These are phyloP conservation scores for Sequoia sempervirens DNA, from an alignment of 75 land plant genomes.

Conservation along the genomic window DNA sequence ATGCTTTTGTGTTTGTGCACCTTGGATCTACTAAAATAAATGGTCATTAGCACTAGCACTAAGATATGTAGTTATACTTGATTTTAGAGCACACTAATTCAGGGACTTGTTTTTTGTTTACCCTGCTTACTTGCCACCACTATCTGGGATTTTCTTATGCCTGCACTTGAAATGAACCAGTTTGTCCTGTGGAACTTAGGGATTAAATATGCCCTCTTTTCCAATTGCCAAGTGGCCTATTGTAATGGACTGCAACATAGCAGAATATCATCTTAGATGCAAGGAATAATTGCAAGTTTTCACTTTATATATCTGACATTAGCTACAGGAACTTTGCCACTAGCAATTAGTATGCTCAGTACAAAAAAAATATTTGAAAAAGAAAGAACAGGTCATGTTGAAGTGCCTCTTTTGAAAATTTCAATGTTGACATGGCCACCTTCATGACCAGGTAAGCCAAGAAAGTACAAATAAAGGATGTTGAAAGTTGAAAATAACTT, in stretches of 20 bases:
- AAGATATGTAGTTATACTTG: not conserved
- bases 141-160: not conserved
- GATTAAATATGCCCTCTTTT: no score
- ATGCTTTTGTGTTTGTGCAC: not conserved
- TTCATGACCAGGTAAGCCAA: not conserved
- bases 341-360: not conserved
- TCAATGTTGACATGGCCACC: not conserved
- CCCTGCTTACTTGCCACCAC: not conserved
- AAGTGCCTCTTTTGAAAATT: not conserved
- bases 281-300: not conserved
- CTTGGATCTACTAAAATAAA: not conserved
- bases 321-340: not conserved
- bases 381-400: no score
- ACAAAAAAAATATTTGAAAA: not conserved
- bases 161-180: not conserved
- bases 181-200: not conserved
- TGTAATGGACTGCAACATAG: no score
- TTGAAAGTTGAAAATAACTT: not conserved
- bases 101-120: not conserved
- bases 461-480: not conserved
- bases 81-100: not conserved
- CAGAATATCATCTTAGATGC: not conserved
- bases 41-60: not conserved
- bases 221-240: not conserved
- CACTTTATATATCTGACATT: not conserved